Percentiles rank a stretch among this genome's conserved stretches.
Conservation (phyloP, 2,329 filamentous ascomycete genomes). For the Pyrenophora seminiperda region DNA sequence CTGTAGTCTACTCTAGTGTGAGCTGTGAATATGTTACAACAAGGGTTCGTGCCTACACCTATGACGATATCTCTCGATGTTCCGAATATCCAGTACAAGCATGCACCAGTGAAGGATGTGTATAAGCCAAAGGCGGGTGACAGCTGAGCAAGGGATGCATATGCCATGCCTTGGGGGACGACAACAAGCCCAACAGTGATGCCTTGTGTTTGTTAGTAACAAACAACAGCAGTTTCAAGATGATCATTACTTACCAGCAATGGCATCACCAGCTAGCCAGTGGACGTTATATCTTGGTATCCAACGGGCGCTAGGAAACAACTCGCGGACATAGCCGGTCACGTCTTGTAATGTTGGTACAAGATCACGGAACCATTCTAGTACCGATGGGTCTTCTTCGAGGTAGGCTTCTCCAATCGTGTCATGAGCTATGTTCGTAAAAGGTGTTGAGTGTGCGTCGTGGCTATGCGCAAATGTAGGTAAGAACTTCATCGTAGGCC, state of each 20-base stretch:
- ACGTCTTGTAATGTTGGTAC: constrained; percentile 30
- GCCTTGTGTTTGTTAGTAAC: constrained; percentile 14
- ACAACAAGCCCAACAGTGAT: constrained; percentile 76
- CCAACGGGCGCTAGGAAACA: constrained; percentile 40
- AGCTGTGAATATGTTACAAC: not conserved
- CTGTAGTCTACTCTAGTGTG: constrained; percentile 69
- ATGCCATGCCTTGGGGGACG: constrained; percentile 94
- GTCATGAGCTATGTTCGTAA: constrained; percentile 26
- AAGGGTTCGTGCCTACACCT: constrained; percentile 64
- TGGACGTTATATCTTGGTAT: constrained; percentile 37
- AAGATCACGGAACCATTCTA: constrained; percentile 34
- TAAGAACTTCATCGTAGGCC: constrained; percentile 18
- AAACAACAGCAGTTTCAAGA: not conserved
- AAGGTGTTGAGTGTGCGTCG: constrained; percentile 17
- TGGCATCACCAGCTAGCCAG: constrained; percentile 39
- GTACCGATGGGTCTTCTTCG: constrained; percentile 38
- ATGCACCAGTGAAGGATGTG: constrained; percentile 91
- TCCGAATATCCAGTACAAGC: constrained; percentile 95
- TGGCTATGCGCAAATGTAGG: constrained; percentile 20
- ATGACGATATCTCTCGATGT: constrained; percentile 98
- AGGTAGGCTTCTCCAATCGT: constrained; percentile 30
- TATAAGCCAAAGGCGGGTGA: constrained; percentile 82
- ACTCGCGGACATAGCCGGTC: constrained; percentile 29
- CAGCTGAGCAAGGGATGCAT: constrained; percentile 79
- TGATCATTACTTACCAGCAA: constrained; percentile 31